Percentiles rank a stretch among this genome's conserved stretches.
Evolutionary conservation across 2,329 filamentous ascomycete genomes (phyloP).

Genomic region (Sclerotinia sclerotiorum): DNA sequence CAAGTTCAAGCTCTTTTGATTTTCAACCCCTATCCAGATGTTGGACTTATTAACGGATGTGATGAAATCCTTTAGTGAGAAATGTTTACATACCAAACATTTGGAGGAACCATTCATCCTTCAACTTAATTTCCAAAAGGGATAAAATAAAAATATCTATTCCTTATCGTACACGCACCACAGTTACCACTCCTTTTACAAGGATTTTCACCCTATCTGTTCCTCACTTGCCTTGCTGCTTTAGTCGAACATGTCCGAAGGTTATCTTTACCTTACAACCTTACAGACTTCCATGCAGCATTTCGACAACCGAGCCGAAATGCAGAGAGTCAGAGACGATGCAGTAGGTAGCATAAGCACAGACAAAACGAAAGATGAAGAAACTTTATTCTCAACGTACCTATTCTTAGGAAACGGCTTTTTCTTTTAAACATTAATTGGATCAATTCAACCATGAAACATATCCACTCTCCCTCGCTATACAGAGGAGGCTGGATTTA

Average conservation of each 20-base stretch:
- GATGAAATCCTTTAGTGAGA: neutral
- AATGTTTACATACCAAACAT: neutral
- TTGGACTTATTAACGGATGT: neutral
- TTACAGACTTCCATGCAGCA: too few species aligned
- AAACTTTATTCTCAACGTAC: too few species aligned
- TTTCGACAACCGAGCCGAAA: too few species aligned
- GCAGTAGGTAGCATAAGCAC: too few species aligned
- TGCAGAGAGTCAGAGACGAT: too few species aligned
- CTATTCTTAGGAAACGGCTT: too few species aligned
- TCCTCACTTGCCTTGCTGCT: conserved; percentile 7
- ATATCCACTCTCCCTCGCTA: too few species aligned
- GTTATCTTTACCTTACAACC: too few species aligned
- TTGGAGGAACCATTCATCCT: neutral
- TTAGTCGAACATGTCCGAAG: neutral
- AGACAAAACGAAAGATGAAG: too few species aligned
- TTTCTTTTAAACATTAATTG: too few species aligned
- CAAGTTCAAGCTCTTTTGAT: neutral
- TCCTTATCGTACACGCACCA: conserved; percentile 7
- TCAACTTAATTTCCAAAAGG: neutral
- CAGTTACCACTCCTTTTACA: neutral
- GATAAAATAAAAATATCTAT: neutral
- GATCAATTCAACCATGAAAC: too few species aligned
- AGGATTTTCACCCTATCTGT: neutral
- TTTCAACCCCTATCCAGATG: conserved; percentile 9
- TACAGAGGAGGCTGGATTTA: neutral